phyloP scores from a whole-genome alignment of 2,329 filamentous ascomycete genomes.

The Ramichloridium luteum region DNA sequence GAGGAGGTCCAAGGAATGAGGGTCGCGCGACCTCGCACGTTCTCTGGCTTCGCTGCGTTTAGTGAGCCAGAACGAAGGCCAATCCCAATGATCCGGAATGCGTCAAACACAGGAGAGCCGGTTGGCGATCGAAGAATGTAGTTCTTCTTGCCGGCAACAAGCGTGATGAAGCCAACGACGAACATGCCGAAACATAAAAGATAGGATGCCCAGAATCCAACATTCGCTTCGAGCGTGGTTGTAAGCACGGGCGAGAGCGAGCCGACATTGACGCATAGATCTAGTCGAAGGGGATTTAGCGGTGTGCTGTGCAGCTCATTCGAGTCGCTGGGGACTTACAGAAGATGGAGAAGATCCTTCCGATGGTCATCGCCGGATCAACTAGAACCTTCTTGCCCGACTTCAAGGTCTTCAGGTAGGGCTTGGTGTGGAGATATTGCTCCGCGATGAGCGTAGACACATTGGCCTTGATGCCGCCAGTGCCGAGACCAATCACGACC shows the following conservation, averaged over 20 bases:
- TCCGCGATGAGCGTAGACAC: constrained; percentile 42
- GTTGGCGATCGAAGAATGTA: constrained; percentile 55
- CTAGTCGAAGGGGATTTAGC: neutral
- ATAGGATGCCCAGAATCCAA: constrained; percentile 54
- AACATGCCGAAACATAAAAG: constrained; percentile 51
- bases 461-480: constrained; percentile 70
- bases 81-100: constrained; percentile 49
- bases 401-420: constrained; percentile 27
- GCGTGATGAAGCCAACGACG: constrained; percentile 44
- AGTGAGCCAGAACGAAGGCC: constrained; percentile 24
- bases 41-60: constrained; percentile 55
- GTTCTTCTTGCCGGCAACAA: constrained; percentile 27
- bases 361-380: constrained; percentile 34
- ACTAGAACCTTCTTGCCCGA: constrained; percentile 34
- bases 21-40: constrained; percentile 50
- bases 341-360: constrained; percentile 46
- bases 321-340: constrained; percentile 30
- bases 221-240: constrained; percentile 51
- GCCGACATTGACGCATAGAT: constrained; percentile 54
- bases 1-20: constrained; percentile 70
- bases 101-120: constrained; percentile 53
- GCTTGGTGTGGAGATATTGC: constrained; percentile 27
- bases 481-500: constrained; percentile 57
- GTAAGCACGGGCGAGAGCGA: constrained; percentile 39
- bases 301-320: neutral